A percentile compares a stretch with the other conserved stretches of the same genome.
phyloP scores from a whole-genome alignment of 257 asterid genomes.

The Ilex aquifolium region DNA sequence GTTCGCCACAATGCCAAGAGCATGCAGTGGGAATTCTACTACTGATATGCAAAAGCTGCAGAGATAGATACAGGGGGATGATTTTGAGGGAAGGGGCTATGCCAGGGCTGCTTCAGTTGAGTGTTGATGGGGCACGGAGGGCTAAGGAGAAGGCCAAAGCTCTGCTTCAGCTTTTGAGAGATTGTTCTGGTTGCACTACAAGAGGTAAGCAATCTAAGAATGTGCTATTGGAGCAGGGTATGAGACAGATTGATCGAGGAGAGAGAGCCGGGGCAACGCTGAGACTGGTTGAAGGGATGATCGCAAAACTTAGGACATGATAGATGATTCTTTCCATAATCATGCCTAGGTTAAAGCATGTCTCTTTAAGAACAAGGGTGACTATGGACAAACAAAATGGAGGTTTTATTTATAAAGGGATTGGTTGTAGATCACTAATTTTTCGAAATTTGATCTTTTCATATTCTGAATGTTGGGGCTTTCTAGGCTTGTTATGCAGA shows the following conservation, averaged over 20 bases:
- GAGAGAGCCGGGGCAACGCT: slow-evolving; percentile 46
- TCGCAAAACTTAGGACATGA: slow-evolving; percentile 75
- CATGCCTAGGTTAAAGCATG: background rate
- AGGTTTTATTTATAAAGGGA: too few relatives aligned
- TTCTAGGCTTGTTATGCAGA: too few relatives aligned
- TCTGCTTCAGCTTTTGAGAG: slow-evolving; percentile 63
- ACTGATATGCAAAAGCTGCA: slow-evolving; percentile 44
- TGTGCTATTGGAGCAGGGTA: slow-evolving; percentile 45
- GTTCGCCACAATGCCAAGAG: slow-evolving; percentile 51
- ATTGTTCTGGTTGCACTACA: slow-evolving; percentile 33
- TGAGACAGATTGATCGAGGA: slow-evolving; percentile 71
- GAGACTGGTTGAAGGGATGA: slow-evolving; percentile 68
- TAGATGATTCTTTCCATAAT: slow-evolving; percentile 26
- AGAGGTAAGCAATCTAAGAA: slow-evolving; percentile 32
- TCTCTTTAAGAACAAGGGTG: too few relatives aligned
- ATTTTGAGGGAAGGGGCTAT: slow-evolving; percentile 76
- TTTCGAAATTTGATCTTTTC: too few relatives aligned
- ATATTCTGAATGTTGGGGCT: too few relatives aligned
- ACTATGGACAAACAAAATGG: too few relatives aligned
- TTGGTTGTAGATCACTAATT: too few relatives aligned
- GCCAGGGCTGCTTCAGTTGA: slow-evolving; percentile 71
- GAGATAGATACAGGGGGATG: slow-evolving; percentile 60
- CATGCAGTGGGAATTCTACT: slow-evolving; percentile 56
- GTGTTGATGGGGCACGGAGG: slow-evolving; percentile 57
- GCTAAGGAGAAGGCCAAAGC: slow-evolving; percentile 66